phyloP scores from a whole-genome alignment of 768 basidiomycete species.

The Lentinula guzmanii region DNA sequence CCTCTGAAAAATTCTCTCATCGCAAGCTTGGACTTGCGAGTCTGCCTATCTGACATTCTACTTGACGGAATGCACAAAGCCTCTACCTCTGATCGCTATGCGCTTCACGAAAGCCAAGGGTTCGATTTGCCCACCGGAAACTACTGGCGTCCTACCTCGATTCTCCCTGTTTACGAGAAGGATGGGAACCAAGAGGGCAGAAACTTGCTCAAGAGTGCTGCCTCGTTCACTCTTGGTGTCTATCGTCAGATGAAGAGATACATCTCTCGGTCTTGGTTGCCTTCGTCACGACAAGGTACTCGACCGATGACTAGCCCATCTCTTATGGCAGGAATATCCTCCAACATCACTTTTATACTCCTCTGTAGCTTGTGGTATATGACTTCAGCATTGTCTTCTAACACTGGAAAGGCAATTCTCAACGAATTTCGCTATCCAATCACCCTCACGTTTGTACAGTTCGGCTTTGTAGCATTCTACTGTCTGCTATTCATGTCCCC shows the following conservation, averaged over 20 bases:
- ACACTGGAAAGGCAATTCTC: constrained; percentile 94
- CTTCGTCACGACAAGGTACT: constrained; percentile 7
- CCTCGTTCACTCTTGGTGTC: background rate
- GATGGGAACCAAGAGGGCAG: constrained; percentile 8
- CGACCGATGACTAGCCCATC: constrained; percentile 11
- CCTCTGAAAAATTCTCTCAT: background rate
- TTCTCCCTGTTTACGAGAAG: constrained; percentile 4
- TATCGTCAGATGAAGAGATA: background rate
- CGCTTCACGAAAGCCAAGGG: constrained; percentile 16
- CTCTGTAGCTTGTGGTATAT: constrained; percentile 92
- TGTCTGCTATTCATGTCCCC: constrained; percentile 84
- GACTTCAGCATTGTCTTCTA: constrained; percentile 88
- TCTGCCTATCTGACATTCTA: constrained; percentile 17
- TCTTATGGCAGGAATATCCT: constrained; percentile 23
- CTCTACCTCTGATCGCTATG: constrained; percentile 11
- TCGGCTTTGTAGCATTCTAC: constrained; percentile 86
- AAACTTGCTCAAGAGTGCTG: background rate
- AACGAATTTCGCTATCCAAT: constrained; percentile 91
- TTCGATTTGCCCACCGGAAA: constrained; percentile 20
- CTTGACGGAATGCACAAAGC: constrained; percentile 20
- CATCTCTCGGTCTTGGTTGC: constrained; percentile 8
- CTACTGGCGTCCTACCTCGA: constrained; percentile 18
- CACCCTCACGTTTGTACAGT: constrained; percentile 96
- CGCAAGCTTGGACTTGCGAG: constrained; percentile 2
- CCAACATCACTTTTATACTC: constrained; percentile 54